Conservation (phyloP, 2,329 filamentous ascomycete species). For the Paecilomyces variotii region DNA sequence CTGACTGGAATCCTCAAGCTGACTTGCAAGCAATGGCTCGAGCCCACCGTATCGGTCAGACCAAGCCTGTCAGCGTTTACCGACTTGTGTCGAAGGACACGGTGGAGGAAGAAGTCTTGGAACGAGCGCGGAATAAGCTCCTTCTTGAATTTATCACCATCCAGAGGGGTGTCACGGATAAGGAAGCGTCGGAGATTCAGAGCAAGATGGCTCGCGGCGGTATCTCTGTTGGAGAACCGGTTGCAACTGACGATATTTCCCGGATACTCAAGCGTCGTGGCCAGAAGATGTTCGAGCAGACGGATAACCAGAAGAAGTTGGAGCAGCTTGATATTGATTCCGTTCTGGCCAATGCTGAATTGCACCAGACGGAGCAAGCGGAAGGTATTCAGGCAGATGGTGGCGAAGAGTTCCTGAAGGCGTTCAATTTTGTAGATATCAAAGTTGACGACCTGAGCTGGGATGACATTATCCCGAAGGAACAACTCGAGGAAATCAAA, state of each 20-base stretch:
- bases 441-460: constrained; percentile 89
- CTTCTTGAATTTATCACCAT: constrained; percentile 97
- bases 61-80: constrained; percentile 91
- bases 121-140: constrained; percentile 93
- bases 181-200: constrained; percentile 75
- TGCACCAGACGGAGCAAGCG: constrained; percentile 92
- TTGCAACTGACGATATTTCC: constrained; percentile 88
- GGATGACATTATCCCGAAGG: constrained; percentile 97
- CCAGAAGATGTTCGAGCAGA: constrained; percentile 99
- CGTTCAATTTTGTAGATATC: constrained; percentile 90
- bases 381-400: constrained; percentile 92
- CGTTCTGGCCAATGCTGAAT: constrained; percentile 91
- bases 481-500: constrained; percentile 82
- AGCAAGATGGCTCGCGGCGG: constrained; percentile 64
- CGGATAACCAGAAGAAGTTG: constrained; percentile 89
- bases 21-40: constrained; percentile 98
- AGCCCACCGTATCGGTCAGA: constrained; percentile 95
- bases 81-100: constrained; percentile 96
- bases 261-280: constrained; percentile 94
- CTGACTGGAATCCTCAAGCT: constrained; percentile 92
- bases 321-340: constrained; percentile 97
- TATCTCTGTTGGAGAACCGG: constrained; percentile 61
- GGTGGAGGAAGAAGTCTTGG: constrained; percentile 94
- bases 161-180: constrained; percentile 91
- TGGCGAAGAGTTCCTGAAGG: constrained; percentile 88